Base-by-base conservation (phyloP, 2,329 filamentous ascomycete genomes). In the Hansfordia pulvinata region DNA sequence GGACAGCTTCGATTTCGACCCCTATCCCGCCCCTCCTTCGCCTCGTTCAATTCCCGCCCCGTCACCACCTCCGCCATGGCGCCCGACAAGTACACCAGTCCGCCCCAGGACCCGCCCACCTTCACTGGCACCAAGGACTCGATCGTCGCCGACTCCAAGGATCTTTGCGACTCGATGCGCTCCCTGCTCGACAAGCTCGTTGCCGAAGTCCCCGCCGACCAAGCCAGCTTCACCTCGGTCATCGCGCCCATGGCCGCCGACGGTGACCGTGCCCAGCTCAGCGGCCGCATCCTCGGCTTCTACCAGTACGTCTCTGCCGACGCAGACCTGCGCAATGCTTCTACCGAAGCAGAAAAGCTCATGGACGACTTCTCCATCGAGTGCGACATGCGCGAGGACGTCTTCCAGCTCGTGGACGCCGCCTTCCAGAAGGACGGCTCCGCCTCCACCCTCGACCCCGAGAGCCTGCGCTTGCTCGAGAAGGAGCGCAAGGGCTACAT, bases 291-390 rank as follows among this genome's bases (percentile, higher is more conserved):
- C 36, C 55, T 86, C 28, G 73, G 74, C 36, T 86, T 90, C 54
- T 88, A 86, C 51, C 77, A 85, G 44, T 75, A 81, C 36, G 78
- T 88, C 4, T 84, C 77, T 11, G 67, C 64, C 1, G 63, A 83
- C 42, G 63, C 67, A 34, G 65, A 62, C 28, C 60, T 90, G 24
- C 70, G 82, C 19, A 73, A 84, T 54, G 79, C 80, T 10, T 83
- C 77, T 3, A 79, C 73, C 34, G 72, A 85, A 46, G 77, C 81
- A 0, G 76, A 84, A 47, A 75, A 76, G 53, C 56, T 83, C 34
- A 69, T 84, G 56, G 71, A 81, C 41, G 77, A 86, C 37, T 85
- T 83, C 43, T 56, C 61, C 29, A 86, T 88, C 37, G 82, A 90
- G 54, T 69, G 73, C 29, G 69, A 64, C 42, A 88, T 88, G 80